These are phyloP conservation scores for Rostrohypoxylon terebratum DNA, from an alignment of 495 filamentous ascomycete species.

Conservation along the genomic window DNA sequence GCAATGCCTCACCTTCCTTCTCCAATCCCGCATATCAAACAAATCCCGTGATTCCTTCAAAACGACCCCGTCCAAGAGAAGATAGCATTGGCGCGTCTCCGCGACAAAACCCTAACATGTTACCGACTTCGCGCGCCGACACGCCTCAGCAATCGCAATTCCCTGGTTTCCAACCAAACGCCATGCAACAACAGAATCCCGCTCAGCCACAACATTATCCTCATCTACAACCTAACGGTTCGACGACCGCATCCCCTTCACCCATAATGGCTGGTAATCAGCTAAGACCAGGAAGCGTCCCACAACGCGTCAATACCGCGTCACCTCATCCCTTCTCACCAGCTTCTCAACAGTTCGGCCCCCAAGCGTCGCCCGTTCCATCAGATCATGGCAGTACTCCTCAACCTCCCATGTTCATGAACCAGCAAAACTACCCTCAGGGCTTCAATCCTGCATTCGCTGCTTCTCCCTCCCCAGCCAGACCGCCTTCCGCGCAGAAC, in stretches of 20 bases:
- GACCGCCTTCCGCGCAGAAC: conserved; percentile 62
- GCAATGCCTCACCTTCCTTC: conserved; percentile 84
- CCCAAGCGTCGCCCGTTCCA: conserved; percentile 81
- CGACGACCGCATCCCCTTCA: conserved; percentile 86
- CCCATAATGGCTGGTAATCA: conserved; percentile 82
- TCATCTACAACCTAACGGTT: conserved; percentile 84
- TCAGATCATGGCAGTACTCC: conserved; percentile 84
- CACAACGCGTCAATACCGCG: conserved; percentile 86
- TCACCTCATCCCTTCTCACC: conserved; percentile 94
- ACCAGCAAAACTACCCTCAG: conserved; percentile 67
- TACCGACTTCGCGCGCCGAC: conserved; percentile 88
- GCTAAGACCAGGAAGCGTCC: conserved; percentile 69
- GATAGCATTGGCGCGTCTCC: conserved; percentile 88
- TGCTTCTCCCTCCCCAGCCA: conserved; percentile 61
- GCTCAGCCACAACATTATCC: conserved; percentile 76
- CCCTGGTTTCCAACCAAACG: conserved; percentile 68
- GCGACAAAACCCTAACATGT: conserved; percentile 76
- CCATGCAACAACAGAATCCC: conserved; percentile 68
- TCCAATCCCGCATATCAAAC: conserved; percentile 76
- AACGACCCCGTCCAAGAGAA: conserved; percentile 83
- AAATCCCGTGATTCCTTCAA: conserved; percentile 86
- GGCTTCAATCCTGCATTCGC: conserved; percentile 69
- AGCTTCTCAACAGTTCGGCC: conserved; percentile 76
- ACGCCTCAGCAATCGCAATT: conserved; percentile 83
- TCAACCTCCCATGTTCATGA: conserved; percentile 72